Percentiles rank a stretch among this genome's conserved stretches.
These are phyloP conservation scores for Termitomyces sp. DNA, from an alignment of 1,284 basidiomycete genomes.

Conservation along the genomic window DNA sequence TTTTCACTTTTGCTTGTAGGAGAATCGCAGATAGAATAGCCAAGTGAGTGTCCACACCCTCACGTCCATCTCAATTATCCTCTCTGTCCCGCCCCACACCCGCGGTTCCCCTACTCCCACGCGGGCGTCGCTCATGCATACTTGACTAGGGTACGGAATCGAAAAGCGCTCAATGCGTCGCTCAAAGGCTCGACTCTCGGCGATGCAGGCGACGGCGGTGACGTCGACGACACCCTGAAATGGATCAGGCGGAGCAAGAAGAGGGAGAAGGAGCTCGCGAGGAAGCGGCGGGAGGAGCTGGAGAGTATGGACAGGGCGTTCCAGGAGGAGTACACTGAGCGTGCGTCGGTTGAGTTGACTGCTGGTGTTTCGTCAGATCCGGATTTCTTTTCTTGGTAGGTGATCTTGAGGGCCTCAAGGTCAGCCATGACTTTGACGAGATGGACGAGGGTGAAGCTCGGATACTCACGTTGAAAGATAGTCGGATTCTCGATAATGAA, in stretches of 20 bases:
- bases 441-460: conserved; percentile 91
- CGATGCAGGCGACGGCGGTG: conserved; percentile 55
- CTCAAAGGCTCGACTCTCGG: conserved; percentile 89
- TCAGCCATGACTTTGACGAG: conserved; percentile 90
- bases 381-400: conserved; percentile 33
- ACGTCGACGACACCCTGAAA: conserved; percentile 70
- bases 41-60: conserved; percentile 69
- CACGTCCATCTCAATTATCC: conserved; percentile 44
- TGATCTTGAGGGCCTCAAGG: conserved; percentile 92
- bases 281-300: conserved; percentile 71
- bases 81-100: too few species aligned
- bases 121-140: conserved; percentile 50
- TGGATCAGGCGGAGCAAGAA: conserved; percentile 92
- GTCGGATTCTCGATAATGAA: conserved; percentile 89
- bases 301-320: conserved; percentile 77
- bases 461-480: conserved; percentile 95
- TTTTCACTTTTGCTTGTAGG: conserved; percentile 33
- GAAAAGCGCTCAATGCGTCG: conserved; percentile 83
- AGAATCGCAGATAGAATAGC: conserved; percentile 76
- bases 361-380: too few species aligned
- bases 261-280: conserved; percentile 78
- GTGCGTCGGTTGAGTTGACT: conserved; percentile 41
- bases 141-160: conserved; percentile 78
- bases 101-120: too few species aligned
- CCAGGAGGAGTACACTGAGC: conserved; percentile 73